Evolutionary conservation across 805 yeast genomes (phyloP), one percentile per base, ranked within the genome.

Genomic region (Saturnispora kantuleensis): DNA sequence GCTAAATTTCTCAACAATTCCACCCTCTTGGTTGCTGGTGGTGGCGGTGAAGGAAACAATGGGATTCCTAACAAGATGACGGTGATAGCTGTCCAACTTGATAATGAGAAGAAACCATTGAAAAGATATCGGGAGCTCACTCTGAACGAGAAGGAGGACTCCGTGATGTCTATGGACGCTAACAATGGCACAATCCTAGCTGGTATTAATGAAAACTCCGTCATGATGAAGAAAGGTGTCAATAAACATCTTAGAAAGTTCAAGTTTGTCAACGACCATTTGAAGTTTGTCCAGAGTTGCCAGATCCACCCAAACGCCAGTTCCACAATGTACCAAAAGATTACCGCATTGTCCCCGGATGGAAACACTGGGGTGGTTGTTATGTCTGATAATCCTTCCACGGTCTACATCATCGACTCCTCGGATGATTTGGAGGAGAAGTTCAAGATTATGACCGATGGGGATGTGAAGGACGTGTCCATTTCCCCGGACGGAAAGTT

Each of bases 1-100:
- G 81, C 90, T 43, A 75, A 76, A 48, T 88, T 86, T 58, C 67
- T 80, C 38, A 70, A 74, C 52, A 72, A 79, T 50, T 64, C 68
- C 48, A 73, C 79, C 1, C 60, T 89, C 26, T 61, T 88, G 40
- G 82, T 82, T 28, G 79, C 87, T 3, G 98, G 98, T 35, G 98
- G 98, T 38, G 97, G 97, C 29, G 97, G 97, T 21, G 95, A 86
- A 60, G 95, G 95, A 9, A 80, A 79, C 56, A 82, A 86, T 56
- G 96, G 95, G 29, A 79, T 87, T 45, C 84, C 89, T 35, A 90
- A 90, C 63, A 86, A 84, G 59, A 66, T 90, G 50, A 77, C 88
- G 4, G 81, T 82, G 2, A 60, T 83, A 35, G 63, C 74, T 39
- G 68, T 84, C 38, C 73, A 77, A 54, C 77, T 81, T 44, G 68